Base-by-base conservation (phyloP, 2,329 filamentous ascomycete species). In the Alternaria triticimaculans region DNA sequence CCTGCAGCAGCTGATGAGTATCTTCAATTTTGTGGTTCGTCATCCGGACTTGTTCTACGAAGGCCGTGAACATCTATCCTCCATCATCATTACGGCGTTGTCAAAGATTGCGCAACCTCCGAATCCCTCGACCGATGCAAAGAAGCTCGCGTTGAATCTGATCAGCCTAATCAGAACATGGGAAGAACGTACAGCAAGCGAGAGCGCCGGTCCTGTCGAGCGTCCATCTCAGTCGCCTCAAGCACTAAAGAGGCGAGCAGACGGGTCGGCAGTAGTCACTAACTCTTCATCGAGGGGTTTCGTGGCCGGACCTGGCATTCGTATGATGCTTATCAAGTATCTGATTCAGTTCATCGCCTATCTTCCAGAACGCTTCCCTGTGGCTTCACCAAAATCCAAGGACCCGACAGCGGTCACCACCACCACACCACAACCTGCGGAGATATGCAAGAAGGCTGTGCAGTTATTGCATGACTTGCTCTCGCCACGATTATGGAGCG, bases 1-100 rank as follows among this genome's bases (percentile, higher is more conserved):
- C 72, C 87, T 95, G 50, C 94, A 97, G 80, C 96, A 98, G 81
- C 91, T 98, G 82, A 97, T 94, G 57, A 96, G 92, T 82, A 98
- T 99, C 72, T 98, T 97, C 84, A 92, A 97, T 74, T 99, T 99
- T 81, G 85, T 99, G 33, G 95, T 97, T 37, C 89, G 92, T 60
- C 95, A 99, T 77, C 92, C 94, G 0, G 91, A 96, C 73, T 84
- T 99, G 5, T 99, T 99, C 82, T 99, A 96, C 72, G 95, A 98
- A 67, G 94, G 93, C 1, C 87, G 96, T 58, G 96, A 99, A 69
- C 94, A 95, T 75, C 96, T 98, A 69, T 89, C 94, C 5, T 88
- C 92, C 60, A 87, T 96, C 67, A 96, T 99, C 77, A 94, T 99
- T 60, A 90, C 90, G 1, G 95, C 93, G 5, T 84, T 99, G 37